Evolutionary conservation across 2,329 filamentous ascomycete genomes (phyloP).

Genomic region (Alternaria sp.): DNA sequence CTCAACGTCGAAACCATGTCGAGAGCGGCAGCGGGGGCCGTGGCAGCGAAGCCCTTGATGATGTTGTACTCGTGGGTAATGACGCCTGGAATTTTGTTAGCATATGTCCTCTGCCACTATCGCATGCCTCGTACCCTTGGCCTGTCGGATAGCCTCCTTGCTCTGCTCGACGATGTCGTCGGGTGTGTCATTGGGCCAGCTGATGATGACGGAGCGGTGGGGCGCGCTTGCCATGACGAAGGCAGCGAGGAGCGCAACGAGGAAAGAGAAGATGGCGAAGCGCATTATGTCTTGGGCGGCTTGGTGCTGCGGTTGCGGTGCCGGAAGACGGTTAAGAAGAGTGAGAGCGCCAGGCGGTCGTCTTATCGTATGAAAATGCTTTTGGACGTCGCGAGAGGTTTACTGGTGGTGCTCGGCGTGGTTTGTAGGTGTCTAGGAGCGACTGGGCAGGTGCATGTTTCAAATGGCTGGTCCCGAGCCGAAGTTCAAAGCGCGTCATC

Average conservation of each 20-base stretch:
- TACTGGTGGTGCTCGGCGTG: neutral
- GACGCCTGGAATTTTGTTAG: constrained; percentile 46
- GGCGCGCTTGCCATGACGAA: constrained; percentile 65
- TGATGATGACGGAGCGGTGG: constrained; percentile 78
- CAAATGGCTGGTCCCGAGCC: constrained; percentile 6
- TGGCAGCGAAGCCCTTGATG: constrained; percentile 77
- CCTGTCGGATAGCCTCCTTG: constrained; percentile 71
- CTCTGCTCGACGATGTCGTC: constrained; percentile 71
- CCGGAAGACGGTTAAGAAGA: neutral
- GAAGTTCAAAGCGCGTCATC: constrained; percentile 15
- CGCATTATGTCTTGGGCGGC: constrained; percentile 64
- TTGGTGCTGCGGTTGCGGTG: neutral
- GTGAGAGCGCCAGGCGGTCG: neutral
- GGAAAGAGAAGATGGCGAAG: constrained; percentile 62
- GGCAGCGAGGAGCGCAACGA: constrained; percentile 65
- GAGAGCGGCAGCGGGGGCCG: constrained; percentile 72
- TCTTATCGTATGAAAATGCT: constrained; percentile 1
- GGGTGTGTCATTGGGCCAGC: constrained; percentile 74
- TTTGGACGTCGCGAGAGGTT: neutral
- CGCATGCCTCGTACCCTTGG: constrained; percentile 62
- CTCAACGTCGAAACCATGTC: constrained; percentile 70
- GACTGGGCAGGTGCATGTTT: constrained; percentile 13
- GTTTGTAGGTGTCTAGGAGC: constrained; percentile 1
- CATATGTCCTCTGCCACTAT: neutral
- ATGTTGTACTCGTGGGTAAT: constrained; percentile 76